Evolutionary conservation across 2,329 filamentous ascomycete species (phyloP).

Genomic region (Aspergillus versicolor): DNA sequence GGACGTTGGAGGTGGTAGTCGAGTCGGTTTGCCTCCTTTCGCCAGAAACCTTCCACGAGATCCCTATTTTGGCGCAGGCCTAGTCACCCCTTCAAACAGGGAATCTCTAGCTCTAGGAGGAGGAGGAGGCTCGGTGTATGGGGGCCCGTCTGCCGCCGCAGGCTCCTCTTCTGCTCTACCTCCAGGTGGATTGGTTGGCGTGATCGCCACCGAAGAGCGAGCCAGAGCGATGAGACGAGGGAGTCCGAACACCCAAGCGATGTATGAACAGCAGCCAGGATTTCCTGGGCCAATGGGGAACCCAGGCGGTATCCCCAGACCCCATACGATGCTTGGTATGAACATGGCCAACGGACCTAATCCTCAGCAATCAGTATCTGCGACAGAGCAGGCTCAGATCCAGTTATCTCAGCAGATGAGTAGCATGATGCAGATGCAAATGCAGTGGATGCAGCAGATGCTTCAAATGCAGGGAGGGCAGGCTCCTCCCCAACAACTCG

Average conservation of each 20-base stretch:
- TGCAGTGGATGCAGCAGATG: conserved; percentile 81
- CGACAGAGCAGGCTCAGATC: conserved; percentile 71
- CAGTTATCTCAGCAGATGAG: conserved; percentile 82
- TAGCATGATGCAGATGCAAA: conserved; percentile 89
- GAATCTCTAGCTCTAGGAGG: conserved; percentile 73
- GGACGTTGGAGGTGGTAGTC: conserved; percentile 42
- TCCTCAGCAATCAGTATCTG: conserved; percentile 45
- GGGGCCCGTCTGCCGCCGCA: conserved; percentile 32
- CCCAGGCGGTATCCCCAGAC: conserved; percentile 34
- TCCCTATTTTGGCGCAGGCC: conserved; percentile 76
- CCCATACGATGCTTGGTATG: conserved; percentile 37
- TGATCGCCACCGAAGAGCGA: conserved; percentile 83
- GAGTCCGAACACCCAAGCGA: conserved; percentile 67
- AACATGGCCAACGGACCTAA: conserved; percentile 20
- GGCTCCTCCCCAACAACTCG: conserved; percentile 28
- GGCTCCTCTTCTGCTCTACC: conserved; percentile 48
- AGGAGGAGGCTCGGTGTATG: conserved; percentile 52
- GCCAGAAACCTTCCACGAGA: conserved; percentile 79
- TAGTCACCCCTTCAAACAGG: conserved; percentile 69
- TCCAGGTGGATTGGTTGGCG: conserved; percentile 78
- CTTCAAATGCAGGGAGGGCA: conserved; percentile 61
- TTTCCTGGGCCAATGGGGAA: conserved; percentile 29
- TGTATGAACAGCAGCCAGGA: conserved; percentile 35
- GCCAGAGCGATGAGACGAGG: conserved; percentile 74
- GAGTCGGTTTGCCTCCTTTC: conserved; percentile 70